Evolutionary conservation across 257 asterid genomes (phyloP).

Genomic region (Solanum peruvianum): DNA sequence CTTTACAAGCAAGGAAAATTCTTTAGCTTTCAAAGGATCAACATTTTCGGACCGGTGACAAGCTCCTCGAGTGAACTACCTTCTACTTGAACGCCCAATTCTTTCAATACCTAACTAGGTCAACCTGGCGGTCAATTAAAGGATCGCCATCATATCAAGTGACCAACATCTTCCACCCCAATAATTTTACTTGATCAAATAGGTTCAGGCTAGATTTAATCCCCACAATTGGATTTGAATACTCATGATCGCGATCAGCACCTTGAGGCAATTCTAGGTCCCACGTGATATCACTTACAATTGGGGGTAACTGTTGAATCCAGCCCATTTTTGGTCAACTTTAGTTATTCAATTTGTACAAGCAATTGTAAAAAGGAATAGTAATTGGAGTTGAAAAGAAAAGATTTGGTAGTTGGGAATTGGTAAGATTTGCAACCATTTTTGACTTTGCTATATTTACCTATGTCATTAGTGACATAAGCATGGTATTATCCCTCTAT

Average conservation of each 20-base stretch:
- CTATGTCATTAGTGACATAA: no score
- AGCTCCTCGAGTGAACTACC: not conserved
- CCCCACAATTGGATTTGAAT: not conserved
- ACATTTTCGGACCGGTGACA: conserved; percentile 2
- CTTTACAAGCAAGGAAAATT: conserved; percentile 1
- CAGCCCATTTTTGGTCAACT: no score
- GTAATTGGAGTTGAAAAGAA: no score
- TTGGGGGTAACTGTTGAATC: not conserved
- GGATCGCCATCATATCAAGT: not conserved
- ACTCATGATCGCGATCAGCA: not conserved
- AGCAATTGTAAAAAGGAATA: no score
- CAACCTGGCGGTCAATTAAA: not conserved
- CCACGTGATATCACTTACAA: not conserved
- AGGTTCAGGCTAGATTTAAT: not conserved
- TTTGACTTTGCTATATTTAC: no score
- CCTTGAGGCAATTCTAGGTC: not conserved
- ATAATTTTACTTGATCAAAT: not conserved
- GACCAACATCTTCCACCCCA: not conserved
- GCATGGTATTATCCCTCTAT: no score
- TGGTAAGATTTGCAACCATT: no score
- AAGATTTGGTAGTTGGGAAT: no score
- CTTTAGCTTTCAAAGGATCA: conserved; percentile 2
- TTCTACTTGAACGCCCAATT: conserved; percentile 3
- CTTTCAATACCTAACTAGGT: not conserved
- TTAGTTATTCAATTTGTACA: no score